phyloP scores from a whole-genome alignment of 106 monocot genomes.

The Ottelia alismoides region DNA sequence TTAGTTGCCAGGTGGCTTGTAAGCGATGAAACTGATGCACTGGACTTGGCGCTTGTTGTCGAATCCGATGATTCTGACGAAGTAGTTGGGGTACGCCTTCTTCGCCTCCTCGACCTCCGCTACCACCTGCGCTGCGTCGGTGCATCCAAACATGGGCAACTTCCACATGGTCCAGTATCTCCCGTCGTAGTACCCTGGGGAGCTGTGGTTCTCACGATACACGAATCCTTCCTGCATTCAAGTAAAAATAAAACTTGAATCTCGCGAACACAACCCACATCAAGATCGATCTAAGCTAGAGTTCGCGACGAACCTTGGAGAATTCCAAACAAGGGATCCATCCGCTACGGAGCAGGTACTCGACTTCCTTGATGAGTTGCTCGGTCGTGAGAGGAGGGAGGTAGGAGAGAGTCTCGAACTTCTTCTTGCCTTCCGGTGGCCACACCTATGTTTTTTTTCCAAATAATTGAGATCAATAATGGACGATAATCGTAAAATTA shows the following conservation, averaged over 20 bases:
- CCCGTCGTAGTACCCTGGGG: conserved; percentile 19
- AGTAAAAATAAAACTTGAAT: no score
- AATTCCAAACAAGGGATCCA: conserved; percentile 18
- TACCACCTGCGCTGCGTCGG: conserved; percentile 15
- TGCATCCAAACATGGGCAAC: conserved; percentile 24
- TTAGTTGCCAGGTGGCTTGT: conserved; percentile 12
- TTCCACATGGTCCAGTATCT: conserved; percentile 25
- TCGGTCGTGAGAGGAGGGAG: conserved; percentile 6
- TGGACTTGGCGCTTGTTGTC: conserved; percentile 22
- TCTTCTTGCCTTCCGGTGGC: conserved; percentile 10
- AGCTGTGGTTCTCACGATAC: conserved; percentile 9
- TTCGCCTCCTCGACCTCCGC: conserved; percentile 18
- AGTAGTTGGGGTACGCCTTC: conserved; percentile 20
- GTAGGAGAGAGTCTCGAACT: conserved; percentile 23
- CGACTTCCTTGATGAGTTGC: conserved; percentile 12
- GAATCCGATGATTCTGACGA: conserved; percentile 21
- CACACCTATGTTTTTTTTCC: conserved; percentile 2
- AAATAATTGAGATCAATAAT: no score
- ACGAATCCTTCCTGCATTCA: conserved; percentile 10
- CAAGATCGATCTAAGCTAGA: neutral
- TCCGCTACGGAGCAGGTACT: conserved; percentile 12
- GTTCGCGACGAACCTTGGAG: conserved; percentile 1
- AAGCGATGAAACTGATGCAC: conserved; percentile 21
- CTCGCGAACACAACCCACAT: neutral
- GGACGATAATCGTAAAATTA: no score